These are phyloP conservation scores for Fusarium sp. DNA, from an alignment of 2,329 filamentous ascomycete genomes.

Conservation along the genomic window DNA sequence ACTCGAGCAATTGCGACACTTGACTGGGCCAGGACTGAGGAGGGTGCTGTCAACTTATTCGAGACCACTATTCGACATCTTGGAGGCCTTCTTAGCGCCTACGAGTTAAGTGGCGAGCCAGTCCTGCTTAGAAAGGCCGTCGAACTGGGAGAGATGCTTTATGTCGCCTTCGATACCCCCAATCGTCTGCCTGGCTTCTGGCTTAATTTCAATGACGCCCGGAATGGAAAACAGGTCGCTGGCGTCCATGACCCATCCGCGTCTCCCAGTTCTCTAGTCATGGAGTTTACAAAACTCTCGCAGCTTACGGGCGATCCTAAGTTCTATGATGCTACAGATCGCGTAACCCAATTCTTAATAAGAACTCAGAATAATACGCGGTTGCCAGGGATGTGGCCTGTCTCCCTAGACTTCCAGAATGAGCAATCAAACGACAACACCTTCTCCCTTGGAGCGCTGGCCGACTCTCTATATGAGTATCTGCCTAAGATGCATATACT, in stretches of 20 bases:
- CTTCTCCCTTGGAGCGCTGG: slow-evolving; percentile 67
- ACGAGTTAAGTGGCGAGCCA: slow-evolving; percentile 62
- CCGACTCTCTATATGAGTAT: slow-evolving; percentile 73
- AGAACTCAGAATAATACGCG: slow-evolving; percentile 75
- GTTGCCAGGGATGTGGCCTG: slow-evolving; percentile 85
- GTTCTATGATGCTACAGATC: slow-evolving; percentile 82
- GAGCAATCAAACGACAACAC: slow-evolving; percentile 64
- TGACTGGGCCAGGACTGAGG: slow-evolving; percentile 64
- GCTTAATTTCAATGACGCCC: slow-evolving; percentile 60
- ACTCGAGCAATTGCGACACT: slow-evolving; percentile 62
- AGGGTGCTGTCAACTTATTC: slow-evolving; percentile 62
- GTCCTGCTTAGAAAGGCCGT: slow-evolving; percentile 50
- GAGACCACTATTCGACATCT: slow-evolving; percentile 69
- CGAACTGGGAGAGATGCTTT: slow-evolving; percentile 63
- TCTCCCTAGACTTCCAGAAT: slow-evolving; percentile 68
- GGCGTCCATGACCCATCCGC: slow-evolving; percentile 65
- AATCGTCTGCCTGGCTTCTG: slow-evolving; percentile 64
- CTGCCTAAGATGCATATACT: slow-evolving; percentile 74
- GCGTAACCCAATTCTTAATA: slow-evolving; percentile 79
- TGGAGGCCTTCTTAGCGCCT: slow-evolving; percentile 65
- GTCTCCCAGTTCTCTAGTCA: slow-evolving; percentile 72
- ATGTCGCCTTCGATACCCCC: slow-evolving; percentile 67
- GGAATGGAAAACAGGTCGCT: slow-evolving; percentile 61
- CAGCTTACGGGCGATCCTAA: slow-evolving; percentile 79
- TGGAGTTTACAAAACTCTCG: slow-evolving; percentile 81